phyloP scores from a whole-genome alignment of 768 basidiomycete genomes.

The Kwoniella dejecticola region DNA sequence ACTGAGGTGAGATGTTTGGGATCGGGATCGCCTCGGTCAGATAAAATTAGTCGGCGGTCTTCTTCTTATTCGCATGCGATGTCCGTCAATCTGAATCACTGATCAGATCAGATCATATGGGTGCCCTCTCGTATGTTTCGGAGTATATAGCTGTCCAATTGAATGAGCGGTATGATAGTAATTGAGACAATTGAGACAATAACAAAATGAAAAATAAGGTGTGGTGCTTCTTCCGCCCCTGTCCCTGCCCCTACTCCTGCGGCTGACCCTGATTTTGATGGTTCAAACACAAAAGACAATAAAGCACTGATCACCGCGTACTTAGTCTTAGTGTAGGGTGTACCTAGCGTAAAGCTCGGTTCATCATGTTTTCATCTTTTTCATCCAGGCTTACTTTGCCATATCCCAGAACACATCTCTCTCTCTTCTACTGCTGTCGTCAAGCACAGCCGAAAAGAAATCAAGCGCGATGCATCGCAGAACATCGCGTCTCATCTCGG shows the following conservation, averaged over 20 bases:
- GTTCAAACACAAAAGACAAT: background rate
- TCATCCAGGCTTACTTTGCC: background rate
- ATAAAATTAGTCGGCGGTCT: too few relatives aligned
- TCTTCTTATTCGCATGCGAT: too few relatives aligned
- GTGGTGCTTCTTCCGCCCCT: background rate
- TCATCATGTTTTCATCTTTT: slow-evolving; percentile 2
- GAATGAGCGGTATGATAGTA: too few relatives aligned
- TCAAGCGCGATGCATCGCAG: background rate
- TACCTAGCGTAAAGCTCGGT: slow-evolving; percentile 1
- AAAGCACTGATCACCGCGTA: slow-evolving; percentile 9
- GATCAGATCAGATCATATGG: too few relatives aligned
- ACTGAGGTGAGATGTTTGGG: too few relatives aligned
- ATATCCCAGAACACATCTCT: background rate
- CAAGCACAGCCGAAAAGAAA: background rate
- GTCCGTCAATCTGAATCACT: too few relatives aligned
- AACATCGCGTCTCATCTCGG: background rate
- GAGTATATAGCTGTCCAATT: too few relatives aligned
- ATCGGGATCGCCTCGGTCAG: too few relatives aligned
- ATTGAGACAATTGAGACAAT: too few relatives aligned
- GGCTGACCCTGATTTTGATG: background rate
- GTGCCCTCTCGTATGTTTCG: too few relatives aligned
- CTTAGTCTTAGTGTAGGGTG: background rate
- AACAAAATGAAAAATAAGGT: too few relatives aligned
- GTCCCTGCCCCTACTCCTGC: too few relatives aligned
- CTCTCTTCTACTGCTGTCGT: background rate